Evolutionary conservation across 352 stramenopile species (phyloP).

Genomic region (Phytophthora constricta): DNA sequence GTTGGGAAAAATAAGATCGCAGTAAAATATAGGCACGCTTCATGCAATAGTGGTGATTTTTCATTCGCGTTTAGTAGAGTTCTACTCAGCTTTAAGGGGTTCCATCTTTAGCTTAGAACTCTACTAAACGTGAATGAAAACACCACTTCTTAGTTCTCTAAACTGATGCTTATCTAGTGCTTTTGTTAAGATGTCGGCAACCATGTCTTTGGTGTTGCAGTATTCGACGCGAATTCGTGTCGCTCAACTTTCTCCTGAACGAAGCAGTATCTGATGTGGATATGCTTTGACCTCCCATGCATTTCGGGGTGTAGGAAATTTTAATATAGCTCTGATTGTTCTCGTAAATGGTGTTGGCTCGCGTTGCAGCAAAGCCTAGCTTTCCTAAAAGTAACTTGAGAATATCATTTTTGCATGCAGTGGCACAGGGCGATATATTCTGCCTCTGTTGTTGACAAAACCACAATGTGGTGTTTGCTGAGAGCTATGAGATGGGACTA

Average conservation of each 20-base stretch:
- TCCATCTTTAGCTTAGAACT: neutral
- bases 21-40: neutral
- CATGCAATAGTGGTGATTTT: neutral
- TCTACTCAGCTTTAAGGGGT: neutral
- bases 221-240: conserved; percentile 23
- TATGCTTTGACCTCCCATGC: conserved; percentile 39
- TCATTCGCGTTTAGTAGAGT: neutral
- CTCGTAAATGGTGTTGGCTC: conserved; percentile 20
- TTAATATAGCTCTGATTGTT: conserved; percentile 43
- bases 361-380: neutral
- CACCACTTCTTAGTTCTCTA: neutral
- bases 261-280: conserved; percentile 37
- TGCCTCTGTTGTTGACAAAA: neutral
- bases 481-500: neutral
- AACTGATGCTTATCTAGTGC: conserved; percentile 6
- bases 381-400: neutral
- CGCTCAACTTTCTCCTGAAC: conserved; percentile 34
- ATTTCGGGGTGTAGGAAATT: conserved; percentile 25
- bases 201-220: conserved; percentile 26
- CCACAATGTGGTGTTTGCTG: neutral
- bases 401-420: too few relatives aligned
- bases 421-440: too few relatives aligned
- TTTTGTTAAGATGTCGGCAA: conserved; percentile 37
- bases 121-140: too few relatives aligned
- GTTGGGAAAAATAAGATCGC: neutral